A percentile compares a stretch with the other conserved stretches of the same genome.
Conservation (phyloP, 2,329 filamentous ascomycete species). For the Dactylellina sp. region DNA sequence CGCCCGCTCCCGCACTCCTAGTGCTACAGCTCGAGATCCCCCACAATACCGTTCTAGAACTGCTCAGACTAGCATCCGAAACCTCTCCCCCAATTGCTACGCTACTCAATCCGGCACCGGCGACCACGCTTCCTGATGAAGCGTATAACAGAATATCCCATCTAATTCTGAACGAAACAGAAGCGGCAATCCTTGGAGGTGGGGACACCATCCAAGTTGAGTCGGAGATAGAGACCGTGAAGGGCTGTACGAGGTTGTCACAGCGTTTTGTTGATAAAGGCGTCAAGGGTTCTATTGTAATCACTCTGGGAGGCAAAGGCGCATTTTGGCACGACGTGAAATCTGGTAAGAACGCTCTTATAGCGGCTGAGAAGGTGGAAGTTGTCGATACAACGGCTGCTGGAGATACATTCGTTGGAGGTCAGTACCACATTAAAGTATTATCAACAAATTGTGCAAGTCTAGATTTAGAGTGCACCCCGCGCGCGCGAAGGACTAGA, state of each 20-base stretch:
- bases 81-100: slow-evolving; percentile 59
- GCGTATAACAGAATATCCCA: slow-evolving; percentile 78
- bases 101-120: slow-evolving; percentile 87
- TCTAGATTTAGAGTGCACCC: no score
- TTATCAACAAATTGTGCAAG: no score
- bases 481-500: not conserved
- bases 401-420: slow-evolving; percentile 91
- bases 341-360: slow-evolving; percentile 66
- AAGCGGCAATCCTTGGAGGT: slow-evolving; percentile 73
- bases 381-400: slow-evolving; percentile 95
- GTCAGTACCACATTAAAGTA: slow-evolving; percentile 28
- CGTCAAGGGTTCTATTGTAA: slow-evolving; percentile 77
- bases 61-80: slow-evolving; percentile 68
- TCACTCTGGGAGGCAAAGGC: slow-evolving; percentile 86
- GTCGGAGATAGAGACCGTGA: slow-evolving; percentile 23
- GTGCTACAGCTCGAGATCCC: slow-evolving; percentile 85
- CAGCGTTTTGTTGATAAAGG: slow-evolving; percentile 75
- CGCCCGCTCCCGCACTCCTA: slow-evolving; percentile 71
- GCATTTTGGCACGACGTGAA: slow-evolving; percentile 72
- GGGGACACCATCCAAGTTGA: slow-evolving; percentile 56
- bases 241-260: slow-evolving; percentile 61
- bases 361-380: slow-evolving; percentile 76
- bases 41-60: slow-evolving; percentile 73
- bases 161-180: slow-evolving; percentile 89
- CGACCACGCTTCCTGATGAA: slow-evolving; percentile 74